Base-by-base conservation (phyloP, 2,329 filamentous ascomycete species). In the Zymoseptoria ardabiliae region DNA sequence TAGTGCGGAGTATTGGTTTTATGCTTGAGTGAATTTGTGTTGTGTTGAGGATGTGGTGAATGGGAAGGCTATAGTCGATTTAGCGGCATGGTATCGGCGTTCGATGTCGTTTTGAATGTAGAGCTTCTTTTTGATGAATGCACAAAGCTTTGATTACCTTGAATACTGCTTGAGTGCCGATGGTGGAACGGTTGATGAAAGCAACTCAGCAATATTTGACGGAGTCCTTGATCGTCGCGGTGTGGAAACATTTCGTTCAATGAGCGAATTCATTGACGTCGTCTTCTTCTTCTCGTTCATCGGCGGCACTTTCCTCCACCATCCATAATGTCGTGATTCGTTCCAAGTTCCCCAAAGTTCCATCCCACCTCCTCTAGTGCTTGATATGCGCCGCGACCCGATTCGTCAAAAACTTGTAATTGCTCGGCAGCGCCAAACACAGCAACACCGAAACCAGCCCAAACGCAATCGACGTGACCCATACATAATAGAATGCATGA, bases 1-100 rank as follows among this genome's bases (percentile, higher is more conserved):
- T 75, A 81, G 89, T 30, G 86, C 92, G 50, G 84, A 92, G 81
- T 97, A 90, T 68, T 86, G 82, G 87, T 87, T 81, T 62, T 83
- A 72, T 59, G 52, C 56, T 48, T 61, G 20, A 50, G 53, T 17
- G 13, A 4, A 17, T 7, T 28, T 25, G 2, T 4, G 23, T 48
- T 61, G 20, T 35, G 52, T 17, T 9, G 10, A 41, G 35, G 35
- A 45, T 45, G 8, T 19, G 13, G 45, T 48, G n/a, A n/a, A n/a
- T n/a, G 50, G 2, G 55, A 8, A 4, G 28, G 13, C 13, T 7
- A 2, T 45, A 6, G 35, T 45, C 11, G 35, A n/a, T 45, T 45
- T 45, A 45, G 35, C 35, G 35, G 35, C 35, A 45, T 45, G 35
- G 35, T 45, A 17, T 10, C 5, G 25, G 25, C 25, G 25, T 28